Percentiles rank a stretch among this genome's conserved stretches.
Conservation (phyloP, 2,329 filamentous ascomycete species). For the Colletotrichum tropicicola region DNA sequence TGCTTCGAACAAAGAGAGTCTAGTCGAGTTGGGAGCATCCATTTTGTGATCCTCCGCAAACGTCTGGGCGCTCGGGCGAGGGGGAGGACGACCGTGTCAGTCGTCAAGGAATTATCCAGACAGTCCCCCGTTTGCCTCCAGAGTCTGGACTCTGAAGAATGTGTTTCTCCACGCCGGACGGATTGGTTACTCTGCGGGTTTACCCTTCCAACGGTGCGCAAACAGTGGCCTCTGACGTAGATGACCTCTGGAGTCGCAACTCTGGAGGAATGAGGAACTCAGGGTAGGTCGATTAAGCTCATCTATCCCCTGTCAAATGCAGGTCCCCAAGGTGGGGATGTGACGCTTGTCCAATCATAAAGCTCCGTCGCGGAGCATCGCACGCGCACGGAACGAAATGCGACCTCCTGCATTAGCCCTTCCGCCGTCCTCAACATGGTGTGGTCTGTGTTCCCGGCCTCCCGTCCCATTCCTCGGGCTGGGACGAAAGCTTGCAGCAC, state of each 20-base stretch:
- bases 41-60: constrained; percentile 14
- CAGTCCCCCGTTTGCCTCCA: not conserved
- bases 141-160: not conserved
- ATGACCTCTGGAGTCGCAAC: not conserved
- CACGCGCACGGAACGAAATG: not conserved
- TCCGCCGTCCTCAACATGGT: not conserved
- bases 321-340: not conserved
- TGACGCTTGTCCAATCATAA: not conserved
- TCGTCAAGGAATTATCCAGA: too few species aligned
- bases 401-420: constrained; percentile 25
- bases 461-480: not conserved
- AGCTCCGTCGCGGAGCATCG: not conserved
- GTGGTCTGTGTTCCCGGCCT: not conserved
- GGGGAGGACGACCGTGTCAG: not conserved
- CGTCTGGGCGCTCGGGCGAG: not conserved
- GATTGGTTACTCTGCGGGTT: too few species aligned
- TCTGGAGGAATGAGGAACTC: not conserved
- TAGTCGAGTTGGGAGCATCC: constrained; percentile 14
- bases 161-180: too few species aligned
- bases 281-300: constrained; percentile 22
- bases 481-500: not conserved
- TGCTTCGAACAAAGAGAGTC: constrained; percentile 6
- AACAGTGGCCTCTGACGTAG: not conserved
- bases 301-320: constrained; percentile 11
- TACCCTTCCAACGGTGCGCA: not conserved